Percentiles rank a stretch among this genome's conserved stretches.
Evolutionary conservation across 1,139 yeast species (phyloP).

Genomic region (Tardiomyces depauwii): DNA sequence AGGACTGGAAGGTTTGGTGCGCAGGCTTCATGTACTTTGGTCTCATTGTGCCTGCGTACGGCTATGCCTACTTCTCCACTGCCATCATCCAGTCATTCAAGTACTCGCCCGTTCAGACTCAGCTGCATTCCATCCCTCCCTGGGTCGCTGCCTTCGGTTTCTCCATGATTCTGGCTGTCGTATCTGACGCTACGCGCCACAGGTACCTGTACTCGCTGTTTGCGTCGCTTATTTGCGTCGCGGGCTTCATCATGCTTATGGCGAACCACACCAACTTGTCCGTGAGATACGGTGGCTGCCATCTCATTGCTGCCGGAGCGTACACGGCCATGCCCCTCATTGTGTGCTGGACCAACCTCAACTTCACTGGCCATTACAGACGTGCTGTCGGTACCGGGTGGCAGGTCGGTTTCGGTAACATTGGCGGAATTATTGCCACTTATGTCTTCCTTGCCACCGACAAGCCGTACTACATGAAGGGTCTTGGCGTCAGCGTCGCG

Average conservation of each 20-base stretch:
- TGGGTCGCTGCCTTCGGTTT: conserved; percentile 56
- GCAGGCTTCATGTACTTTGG: conserved; percentile 54
- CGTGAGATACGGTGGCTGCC: conserved; percentile 60
- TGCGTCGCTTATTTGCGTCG: conserved; percentile 34
- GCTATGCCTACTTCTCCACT: conserved; percentile 62
- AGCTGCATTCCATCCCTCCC: conserved; percentile 60
- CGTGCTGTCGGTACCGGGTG: conserved; percentile 65
- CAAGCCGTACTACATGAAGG: conserved; percentile 49
- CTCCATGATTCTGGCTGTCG: conserved; percentile 35
- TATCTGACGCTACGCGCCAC: conserved; percentile 33
- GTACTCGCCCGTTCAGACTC: conserved; percentile 50
- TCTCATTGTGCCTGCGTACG: conserved; percentile 54
- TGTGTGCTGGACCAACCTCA: conserved; percentile 64
- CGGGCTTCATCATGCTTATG: conserved; percentile 46
- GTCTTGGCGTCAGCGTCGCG: conserved; percentile 46
- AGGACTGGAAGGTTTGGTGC: conserved; percentile 37
- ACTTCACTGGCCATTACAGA: conserved; percentile 59
- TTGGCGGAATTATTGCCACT: conserved; percentile 70
- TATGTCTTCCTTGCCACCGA: conserved; percentile 46
- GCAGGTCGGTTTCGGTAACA: conserved; percentile 74
- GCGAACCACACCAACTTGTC: conserved; percentile 20
- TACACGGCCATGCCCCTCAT: conserved; percentile 66
- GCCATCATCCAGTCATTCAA: conserved; percentile 48
- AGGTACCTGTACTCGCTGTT: conserved; percentile 40
- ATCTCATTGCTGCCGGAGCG: conserved; percentile 53